These are phyloP conservation scores for Cryphonectria radicalis DNA, from an alignment of 2,329 filamentous ascomycete species.

Conservation along the genomic window DNA sequence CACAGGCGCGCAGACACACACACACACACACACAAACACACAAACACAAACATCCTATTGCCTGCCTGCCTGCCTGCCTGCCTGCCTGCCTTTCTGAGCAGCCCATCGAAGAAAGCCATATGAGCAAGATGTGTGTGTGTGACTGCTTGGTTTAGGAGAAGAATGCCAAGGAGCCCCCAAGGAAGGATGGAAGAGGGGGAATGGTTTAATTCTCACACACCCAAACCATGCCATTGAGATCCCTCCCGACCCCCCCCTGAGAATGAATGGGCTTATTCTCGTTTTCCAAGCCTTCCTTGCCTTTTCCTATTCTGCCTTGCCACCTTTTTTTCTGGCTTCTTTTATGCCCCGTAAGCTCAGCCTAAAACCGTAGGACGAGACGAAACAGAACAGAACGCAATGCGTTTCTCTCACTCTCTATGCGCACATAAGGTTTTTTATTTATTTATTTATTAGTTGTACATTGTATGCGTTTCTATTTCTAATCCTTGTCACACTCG, in stretches of 20 bases:
- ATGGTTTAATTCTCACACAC: neutral
- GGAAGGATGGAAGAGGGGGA: neutral
- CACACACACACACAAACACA: neutral
- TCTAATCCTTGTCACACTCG: neutral
- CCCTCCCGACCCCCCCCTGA: neutral
- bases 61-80: neutral
- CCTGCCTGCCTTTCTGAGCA: too few species aligned
- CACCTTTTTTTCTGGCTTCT: neutral
- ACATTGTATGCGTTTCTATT: conserved; percentile 7
- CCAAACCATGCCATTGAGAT: neutral
- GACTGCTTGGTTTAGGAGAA: neutral
- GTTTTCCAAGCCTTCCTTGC: neutral
- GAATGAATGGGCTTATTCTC: neutral
- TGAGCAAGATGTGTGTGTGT: neutral
- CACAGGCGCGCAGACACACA: neutral
- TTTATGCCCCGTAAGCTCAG: neutral
- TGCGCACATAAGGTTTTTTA: neutral
- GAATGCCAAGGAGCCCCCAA: neutral
- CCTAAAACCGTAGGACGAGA: neutral
- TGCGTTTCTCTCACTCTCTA: neutral
- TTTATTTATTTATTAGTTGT: neutral
- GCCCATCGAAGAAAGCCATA: neutral
- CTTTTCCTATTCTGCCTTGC: neutral
- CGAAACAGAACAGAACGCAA: neutral
- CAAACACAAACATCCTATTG: neutral